phyloP scores from a whole-genome alignment of 2,329 filamentous ascomycete species.

The Sphaceloma murrayae region DNA sequence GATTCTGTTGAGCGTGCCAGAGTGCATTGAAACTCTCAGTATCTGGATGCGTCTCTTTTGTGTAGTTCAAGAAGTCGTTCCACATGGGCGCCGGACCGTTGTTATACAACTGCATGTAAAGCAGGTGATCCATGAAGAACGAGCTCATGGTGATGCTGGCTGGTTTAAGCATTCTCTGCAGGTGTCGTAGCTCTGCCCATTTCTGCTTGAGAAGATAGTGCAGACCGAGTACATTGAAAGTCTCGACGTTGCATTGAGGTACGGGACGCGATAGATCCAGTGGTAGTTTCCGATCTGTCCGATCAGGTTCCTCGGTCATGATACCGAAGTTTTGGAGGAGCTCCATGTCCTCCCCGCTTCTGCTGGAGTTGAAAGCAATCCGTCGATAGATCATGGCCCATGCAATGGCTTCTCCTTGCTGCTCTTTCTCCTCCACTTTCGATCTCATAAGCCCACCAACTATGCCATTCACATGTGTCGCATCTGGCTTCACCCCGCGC shows the following conservation, averaged over 20 bases:
- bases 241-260: slow-evolving; percentile 61
- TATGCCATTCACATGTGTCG: slow-evolving; percentile 72
- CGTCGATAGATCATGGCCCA: slow-evolving; percentile 69
- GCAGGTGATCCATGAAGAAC: slow-evolving; percentile 70
- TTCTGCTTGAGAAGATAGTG: slow-evolving; percentile 58
- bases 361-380: slow-evolving; percentile 29
- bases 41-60: slow-evolving; percentile 15
- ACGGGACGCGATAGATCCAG: slow-evolving; percentile 27
- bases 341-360: neutral
- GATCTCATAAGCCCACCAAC: slow-evolving; percentile 65
- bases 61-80: slow-evolving; percentile 15
- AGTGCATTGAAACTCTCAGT: slow-evolving; percentile 18
- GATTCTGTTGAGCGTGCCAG: slow-evolving; percentile 16
- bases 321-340: slow-evolving; percentile 3
- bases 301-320: neutral
- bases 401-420: slow-evolving; percentile 56
- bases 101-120: slow-evolving; percentile 36
- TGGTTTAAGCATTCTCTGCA: slow-evolving; percentile 54
- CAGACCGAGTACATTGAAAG: slow-evolving; percentile 64
- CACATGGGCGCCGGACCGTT: slow-evolving; percentile 13
- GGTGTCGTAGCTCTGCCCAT: slow-evolving; percentile 46
- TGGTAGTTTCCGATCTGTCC: slow-evolving; percentile 21
- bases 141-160: slow-evolving; percentile 59
- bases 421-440: slow-evolving; percentile 40
- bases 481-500: slow-evolving; percentile 56